Base-by-base conservation (phyloP, 768 basidiomycete genomes). In the Naematelia encephala region DNA sequence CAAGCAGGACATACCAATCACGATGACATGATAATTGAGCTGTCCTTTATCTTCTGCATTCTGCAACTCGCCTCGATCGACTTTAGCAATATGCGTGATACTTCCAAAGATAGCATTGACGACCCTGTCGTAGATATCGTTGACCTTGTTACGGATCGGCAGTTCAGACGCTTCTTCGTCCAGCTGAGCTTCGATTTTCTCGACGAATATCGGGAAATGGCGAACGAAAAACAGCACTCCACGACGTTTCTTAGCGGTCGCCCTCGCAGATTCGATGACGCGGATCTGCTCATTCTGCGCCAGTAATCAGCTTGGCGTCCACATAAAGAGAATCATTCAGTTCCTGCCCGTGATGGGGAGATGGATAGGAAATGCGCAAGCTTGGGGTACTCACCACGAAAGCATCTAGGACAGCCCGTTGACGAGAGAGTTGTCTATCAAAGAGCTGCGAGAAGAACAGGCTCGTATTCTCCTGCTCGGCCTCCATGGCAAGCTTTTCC, bases 51-150 rank as follows among this genome's bases (percentile, higher is more conserved):
- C 93, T 72, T 98, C 94, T 3, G 70, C 73, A 10, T 68, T 64
- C 14, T 76, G 78, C 4, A 73, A 71, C 19, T 79, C 78, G 56
- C 90, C 90, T 0, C 90, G 89, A 57, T 92, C 88, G 82, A 94
- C 79, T 76, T 96, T 98, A 11, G 93, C 94, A 84, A 98, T 90
- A 61, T 93, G 91, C 77, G 91, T 92, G 61, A 98, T 77, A 13
- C 85, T 87, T 46, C 91, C 92, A 70, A 98, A 93, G 84, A 98
- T 96, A 44, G 86, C 81, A 61, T 87, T 85, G 34, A 91, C 88
- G 44, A 98, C 89, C 66, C 82, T 85, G 73, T 93, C 91, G 72
- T 97, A 96, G 0, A 89, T 87, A 3, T 80, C 78, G 69, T 97
- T 88, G 29, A 96, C 88, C 49, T 79, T 83, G 8, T 79, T 79